A percentile compares a stretch with the other conserved stretches of the same genome.
Evolutionary conservation across 148 eudicot genomes (phyloP).

Genomic region (Polygonum aviculare): DNA sequence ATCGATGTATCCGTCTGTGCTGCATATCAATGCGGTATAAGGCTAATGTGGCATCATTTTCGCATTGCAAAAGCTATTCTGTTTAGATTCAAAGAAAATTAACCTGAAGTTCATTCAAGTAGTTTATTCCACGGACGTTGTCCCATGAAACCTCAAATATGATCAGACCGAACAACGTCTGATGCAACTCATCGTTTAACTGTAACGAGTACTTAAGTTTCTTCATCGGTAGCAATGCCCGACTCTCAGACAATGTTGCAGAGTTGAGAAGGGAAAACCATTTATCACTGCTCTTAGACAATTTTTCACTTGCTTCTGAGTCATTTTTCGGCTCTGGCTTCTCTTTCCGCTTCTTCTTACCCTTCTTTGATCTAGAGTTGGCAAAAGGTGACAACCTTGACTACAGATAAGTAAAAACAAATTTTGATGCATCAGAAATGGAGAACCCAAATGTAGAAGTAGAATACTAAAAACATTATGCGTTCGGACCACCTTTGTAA

Average conservation of each 20-base stretch:
- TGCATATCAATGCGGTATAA: neutral
- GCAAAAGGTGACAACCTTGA: conserved; percentile 94
- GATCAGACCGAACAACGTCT: conserved; percentile 81
- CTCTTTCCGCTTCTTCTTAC: conserved; percentile 31
- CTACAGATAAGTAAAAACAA: conserved; percentile 34
- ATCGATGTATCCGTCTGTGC: conserved; percentile 77
- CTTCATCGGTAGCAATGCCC: conserved; percentile 66
- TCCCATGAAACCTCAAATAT: conserved; percentile 83
- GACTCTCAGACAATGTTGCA: conserved; percentile 49
- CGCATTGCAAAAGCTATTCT: neutral
- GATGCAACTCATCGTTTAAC: conserved; percentile 61
- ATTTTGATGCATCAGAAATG: conserved; percentile 10
- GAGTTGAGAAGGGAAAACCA: conserved; percentile 75
- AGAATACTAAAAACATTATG: neutral
- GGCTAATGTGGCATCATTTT: neutral
- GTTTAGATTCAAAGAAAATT: neutral
- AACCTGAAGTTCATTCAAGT: conserved; percentile 94
- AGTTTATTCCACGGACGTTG: conserved; percentile 86
- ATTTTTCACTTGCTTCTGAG: conserved; percentile 24
- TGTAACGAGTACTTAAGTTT: conserved; percentile 61
- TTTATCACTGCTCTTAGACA: conserved; percentile 33
- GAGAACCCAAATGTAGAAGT: neutral
- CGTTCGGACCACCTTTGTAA: conserved; percentile 59
- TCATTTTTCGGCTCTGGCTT: conserved; percentile 25
- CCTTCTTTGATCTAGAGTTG: conserved; percentile 56